These are phyloP conservation scores for Magnaporthiopsis rhizophila DNA, from an alignment of 2,329 filamentous ascomycete genomes.

Conservation along the genomic window DNA sequence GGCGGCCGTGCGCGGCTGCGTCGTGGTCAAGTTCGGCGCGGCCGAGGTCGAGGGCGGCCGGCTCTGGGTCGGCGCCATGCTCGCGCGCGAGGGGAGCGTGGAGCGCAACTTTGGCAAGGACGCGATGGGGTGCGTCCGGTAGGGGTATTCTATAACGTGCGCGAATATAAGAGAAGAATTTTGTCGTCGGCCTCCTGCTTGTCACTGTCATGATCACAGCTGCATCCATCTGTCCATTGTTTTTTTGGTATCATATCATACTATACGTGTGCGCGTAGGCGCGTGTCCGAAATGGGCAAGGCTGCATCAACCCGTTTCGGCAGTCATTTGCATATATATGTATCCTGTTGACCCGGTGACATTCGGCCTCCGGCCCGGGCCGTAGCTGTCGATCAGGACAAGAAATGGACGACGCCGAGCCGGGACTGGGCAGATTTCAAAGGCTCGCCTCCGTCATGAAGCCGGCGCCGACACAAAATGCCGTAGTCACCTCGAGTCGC, in stretches of 20 bases:
- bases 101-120: conserved; percentile 68
- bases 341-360: too few relatives aligned
- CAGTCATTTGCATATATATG: too few relatives aligned
- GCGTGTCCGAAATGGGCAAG: too few relatives aligned
- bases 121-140: conserved; percentile 67
- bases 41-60: conserved; percentile 72
- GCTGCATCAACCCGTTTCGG: not conserved
- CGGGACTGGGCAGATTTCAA: not conserved
- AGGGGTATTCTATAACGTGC: not conserved
- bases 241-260: not conserved
- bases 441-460: not conserved
- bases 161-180: too few relatives aligned
- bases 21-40: conserved; percentile 86
- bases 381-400: not conserved
- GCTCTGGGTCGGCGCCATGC: conserved; percentile 69
- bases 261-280: not conserved
- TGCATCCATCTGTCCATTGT: not conserved
- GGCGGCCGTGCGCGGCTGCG: conserved; percentile 70
- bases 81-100: conserved; percentile 67
- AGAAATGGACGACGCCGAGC: not conserved
- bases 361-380: not conserved
- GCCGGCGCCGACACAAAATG: not conserved
- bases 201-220: not conserved
- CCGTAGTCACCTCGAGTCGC: too few relatives aligned
- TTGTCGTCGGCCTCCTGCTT: not conserved